Conservation (phyloP, 768 basidiomycete genomes). For the Lactifluus hygrophoroides region DNA sequence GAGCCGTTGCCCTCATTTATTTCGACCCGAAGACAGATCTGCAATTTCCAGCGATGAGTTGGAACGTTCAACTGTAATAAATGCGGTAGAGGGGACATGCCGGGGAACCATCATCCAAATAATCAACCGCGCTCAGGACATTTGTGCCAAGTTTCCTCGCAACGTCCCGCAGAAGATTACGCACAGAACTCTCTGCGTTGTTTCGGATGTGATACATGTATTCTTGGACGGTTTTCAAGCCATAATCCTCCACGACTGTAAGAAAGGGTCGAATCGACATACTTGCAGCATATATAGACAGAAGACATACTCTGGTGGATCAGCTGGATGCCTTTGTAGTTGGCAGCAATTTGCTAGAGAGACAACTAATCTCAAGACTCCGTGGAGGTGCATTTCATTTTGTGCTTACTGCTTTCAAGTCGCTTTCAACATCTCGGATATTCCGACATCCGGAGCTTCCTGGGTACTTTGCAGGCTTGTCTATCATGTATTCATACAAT, state of each 20-base stretch:
- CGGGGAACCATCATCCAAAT: conserved; percentile 82
- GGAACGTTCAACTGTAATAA: neutral
- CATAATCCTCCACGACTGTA: conserved; percentile 79
- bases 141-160: conserved; percentile 59
- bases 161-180: conserved; percentile 70
- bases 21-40: conserved; percentile 70
- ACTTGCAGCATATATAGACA: neutral
- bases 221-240: conserved; percentile 77
- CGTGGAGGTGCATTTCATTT: neutral
- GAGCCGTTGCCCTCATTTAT: conserved; percentile 69
- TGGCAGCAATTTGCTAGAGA: conserved; percentile 82
- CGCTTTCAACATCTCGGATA: conserved; percentile 84
- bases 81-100: conserved; percentile 32
- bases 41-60: neutral
- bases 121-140: conserved; percentile 64
- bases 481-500: conserved; percentile 71
- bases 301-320: conserved; percentile 59
- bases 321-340: conserved; percentile 83
- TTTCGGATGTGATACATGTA: conserved; percentile 88
- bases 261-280: conserved; percentile 5
- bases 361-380: neutral
- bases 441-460: conserved; percentile 85
- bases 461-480: conserved; percentile 70
- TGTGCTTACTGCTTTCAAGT: conserved; percentile 71
- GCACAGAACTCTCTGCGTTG: conserved; percentile 84